Evolutionary conservation across 805 yeast species (phyloP).

Genomic region (Lipomyces anomalus): DNA sequence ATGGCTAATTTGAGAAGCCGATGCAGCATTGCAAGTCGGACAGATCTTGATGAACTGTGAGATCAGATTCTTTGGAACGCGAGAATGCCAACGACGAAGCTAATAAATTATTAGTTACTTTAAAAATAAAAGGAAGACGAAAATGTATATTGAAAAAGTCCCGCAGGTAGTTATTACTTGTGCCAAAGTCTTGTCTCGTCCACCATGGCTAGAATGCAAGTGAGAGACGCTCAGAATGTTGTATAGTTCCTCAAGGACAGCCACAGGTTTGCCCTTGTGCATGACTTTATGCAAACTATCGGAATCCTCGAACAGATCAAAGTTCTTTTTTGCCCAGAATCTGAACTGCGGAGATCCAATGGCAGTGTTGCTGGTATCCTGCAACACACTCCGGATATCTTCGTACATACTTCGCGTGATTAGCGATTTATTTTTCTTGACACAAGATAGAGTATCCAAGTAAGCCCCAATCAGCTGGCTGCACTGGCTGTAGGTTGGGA

Average conservation of each 20-base stretch:
- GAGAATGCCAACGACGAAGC: slow-evolving; percentile 18
- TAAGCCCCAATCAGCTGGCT: slow-evolving; percentile 14
- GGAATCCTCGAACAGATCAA: slow-evolving; percentile 9
- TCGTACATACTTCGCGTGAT: slow-evolving; percentile 19
- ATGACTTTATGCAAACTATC: slow-evolving; percentile 6
- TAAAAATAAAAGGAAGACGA: neutral
- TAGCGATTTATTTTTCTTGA: slow-evolving; percentile 19
- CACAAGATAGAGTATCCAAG: slow-evolving; percentile 18
- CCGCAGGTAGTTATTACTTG: slow-evolving; percentile 2
- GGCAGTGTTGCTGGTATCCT: slow-evolving; percentile 1
- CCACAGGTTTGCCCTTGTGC: slow-evolving; percentile 21
- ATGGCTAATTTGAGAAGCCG: slow-evolving; percentile 72
- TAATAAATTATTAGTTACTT: neutral
- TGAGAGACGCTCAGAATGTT: slow-evolving; percentile 16
- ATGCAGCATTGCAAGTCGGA: slow-evolving; percentile 39
- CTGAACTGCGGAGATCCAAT: slow-evolving; percentile 18
- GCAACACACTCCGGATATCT: slow-evolving; percentile 8
- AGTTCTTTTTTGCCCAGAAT: slow-evolving; percentile 20
- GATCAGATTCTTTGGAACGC: slow-evolving; percentile 22
- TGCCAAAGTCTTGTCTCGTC: slow-evolving; percentile 21
- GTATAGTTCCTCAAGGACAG: slow-evolving; percentile 20
- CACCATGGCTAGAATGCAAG: slow-evolving; percentile 16
- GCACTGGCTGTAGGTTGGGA: slow-evolving; percentile 19
- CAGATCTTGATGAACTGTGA: slow-evolving; percentile 22
- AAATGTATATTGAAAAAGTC: too few relatives aligned